phyloP scores from a whole-genome alignment of 2,329 filamentous ascomycete species.

The Hymenoscyphus infarciens region DNA sequence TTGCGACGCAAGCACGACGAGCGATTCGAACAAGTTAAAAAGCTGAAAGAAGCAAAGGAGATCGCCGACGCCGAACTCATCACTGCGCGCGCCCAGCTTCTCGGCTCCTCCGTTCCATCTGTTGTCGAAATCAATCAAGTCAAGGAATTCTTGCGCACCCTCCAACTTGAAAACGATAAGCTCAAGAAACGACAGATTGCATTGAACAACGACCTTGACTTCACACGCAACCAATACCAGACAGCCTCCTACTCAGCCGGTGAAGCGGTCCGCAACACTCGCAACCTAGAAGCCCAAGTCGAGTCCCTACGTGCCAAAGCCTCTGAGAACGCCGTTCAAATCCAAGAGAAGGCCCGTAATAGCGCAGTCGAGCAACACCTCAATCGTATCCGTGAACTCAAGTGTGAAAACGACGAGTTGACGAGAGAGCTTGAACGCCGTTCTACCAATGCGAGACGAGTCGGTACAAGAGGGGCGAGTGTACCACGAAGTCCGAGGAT shows the following conservation, averaged over 20 bases:
- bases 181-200: slow-evolving; percentile 22
- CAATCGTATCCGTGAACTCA: slow-evolving; percentile 36
- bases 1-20: slow-evolving; percentile 24
- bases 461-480: slow-evolving; percentile 26
- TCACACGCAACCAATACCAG: slow-evolving; percentile 31
- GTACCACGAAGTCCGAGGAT: slow-evolving; percentile 33
- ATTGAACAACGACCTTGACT: slow-evolving; percentile 30
- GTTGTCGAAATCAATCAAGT: slow-evolving; percentile 40
- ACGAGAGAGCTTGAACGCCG: slow-evolving; percentile 40
- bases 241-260: slow-evolving; percentile 25
- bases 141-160: slow-evolving; percentile 36
- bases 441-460: slow-evolving; percentile 41
- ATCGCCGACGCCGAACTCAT: slow-evolving; percentile 30
- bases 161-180: slow-evolving; percentile 24
- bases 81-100: slow-evolving; percentile 18
- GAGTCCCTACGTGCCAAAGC: slow-evolving; percentile 24
- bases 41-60: slow-evolving; percentile 29
- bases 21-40: slow-evolving; percentile 20
- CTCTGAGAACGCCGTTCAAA: slow-evolving; percentile 26
- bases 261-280: slow-evolving; percentile 22
- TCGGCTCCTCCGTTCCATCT: slow-evolving; percentile 38
- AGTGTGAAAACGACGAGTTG: slow-evolving; percentile 30
- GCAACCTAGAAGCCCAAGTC: slow-evolving; percentile 19
- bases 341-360: slow-evolving; percentile 30
- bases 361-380: slow-evolving; percentile 21